A percentile compares a stretch with the other conserved stretches of the same genome.
Evolutionary conservation across 768 basidiomycete species (phyloP).

Genomic region (Hebeloma cylindrosporum): DNA sequence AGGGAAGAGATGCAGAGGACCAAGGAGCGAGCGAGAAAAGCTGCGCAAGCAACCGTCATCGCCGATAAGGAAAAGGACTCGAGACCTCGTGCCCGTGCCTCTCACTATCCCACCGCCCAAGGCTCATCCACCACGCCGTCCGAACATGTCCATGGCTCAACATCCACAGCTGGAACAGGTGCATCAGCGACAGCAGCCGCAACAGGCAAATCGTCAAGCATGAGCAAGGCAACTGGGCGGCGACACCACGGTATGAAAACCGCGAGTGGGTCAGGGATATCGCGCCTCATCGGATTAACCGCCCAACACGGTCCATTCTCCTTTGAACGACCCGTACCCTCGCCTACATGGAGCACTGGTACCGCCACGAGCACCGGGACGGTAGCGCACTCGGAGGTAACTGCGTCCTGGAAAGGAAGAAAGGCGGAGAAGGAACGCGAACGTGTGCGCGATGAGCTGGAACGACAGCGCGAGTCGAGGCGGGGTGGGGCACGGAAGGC

Average conservation of each 20-base stretch:
- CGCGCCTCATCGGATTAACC: constrained; percentile 29
- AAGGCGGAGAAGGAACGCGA: constrained; percentile 30
- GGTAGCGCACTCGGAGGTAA: constrained; percentile 23
- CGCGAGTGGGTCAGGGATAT: constrained; percentile 28
- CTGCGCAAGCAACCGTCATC: constrained; percentile 24
- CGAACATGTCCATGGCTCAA: constrained; percentile 40
- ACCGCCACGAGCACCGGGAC: constrained; percentile 29
- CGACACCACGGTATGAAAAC: constrained; percentile 26
- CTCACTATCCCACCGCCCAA: constrained; percentile 22
- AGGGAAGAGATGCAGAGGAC: constrained; percentile 32
- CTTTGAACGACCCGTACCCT: constrained; percentile 68
- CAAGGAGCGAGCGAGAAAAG: constrained; percentile 23
- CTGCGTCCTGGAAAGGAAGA: constrained; percentile 22
- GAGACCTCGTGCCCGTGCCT: constrained; percentile 19
- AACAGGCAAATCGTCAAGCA: constrained; percentile 50
- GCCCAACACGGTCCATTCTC: constrained; percentile 61
- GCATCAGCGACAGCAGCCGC: constrained; percentile 13
- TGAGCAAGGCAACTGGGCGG: constrained; percentile 54
- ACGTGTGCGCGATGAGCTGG: constrained; percentile 28
- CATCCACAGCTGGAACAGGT: constrained; percentile 40
- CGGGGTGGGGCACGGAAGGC: no score
- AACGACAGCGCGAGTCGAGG: constrained; percentile 20
- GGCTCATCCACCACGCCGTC: constrained; percentile 29
- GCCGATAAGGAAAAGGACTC: constrained; percentile 26
- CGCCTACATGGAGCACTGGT: constrained; percentile 40